Evolutionary conservation across 768 basidiomycete genomes (phyloP), one percentile per base, ranked within the genome.

Genomic region (Auricularia sp.): DNA sequence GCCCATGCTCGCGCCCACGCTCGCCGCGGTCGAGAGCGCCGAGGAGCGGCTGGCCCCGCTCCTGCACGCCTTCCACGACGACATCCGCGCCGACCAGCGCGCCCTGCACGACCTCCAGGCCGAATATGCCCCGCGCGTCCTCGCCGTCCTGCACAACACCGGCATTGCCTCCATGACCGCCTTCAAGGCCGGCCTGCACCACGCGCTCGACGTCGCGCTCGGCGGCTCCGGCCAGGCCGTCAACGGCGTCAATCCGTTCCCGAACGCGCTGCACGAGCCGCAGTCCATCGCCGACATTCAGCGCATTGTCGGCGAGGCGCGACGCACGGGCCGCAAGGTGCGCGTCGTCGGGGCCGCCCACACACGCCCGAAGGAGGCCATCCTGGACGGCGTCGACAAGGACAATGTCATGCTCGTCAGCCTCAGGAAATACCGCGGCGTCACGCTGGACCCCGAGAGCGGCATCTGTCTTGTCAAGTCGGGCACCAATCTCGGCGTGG

Each of bases 401-500:
- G 56, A 35, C 8, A 8, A 18, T 18, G 18, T 18, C 29, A 29
- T 59, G 56, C 34, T 59, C 29, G 34, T 59, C 29, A 59, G 29
- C 14, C 56, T 59, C 56, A 59, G 33, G 56, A 59, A 59, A 10
- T 59, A 59, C 34, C 56, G 56, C 56, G 56, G 56, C 56, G 56
- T 59, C 8, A 59, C 56, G 56, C 56, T 59, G 24, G 56, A 59
- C 56, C 29, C 56, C 29, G 29, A 29, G 29, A 59, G 34, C 18
- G 56, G 56, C 14, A 59, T 59, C 21, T 14, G 16, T 14, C 56
- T 59, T 24, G 56, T 59, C 24, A 59, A 59, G 56, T 21, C 56
- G 24, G 56, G 56, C 24, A 59, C 56, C 16, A 59, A 59, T 18
- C 34, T 59, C 4, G 56, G 56, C 56, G 29, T 29, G 7, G 56